These are phyloP conservation scores for Blastomyces parvus DNA, from an alignment of 2,329 filamentous ascomycete species.

Conservation along the genomic window DNA sequence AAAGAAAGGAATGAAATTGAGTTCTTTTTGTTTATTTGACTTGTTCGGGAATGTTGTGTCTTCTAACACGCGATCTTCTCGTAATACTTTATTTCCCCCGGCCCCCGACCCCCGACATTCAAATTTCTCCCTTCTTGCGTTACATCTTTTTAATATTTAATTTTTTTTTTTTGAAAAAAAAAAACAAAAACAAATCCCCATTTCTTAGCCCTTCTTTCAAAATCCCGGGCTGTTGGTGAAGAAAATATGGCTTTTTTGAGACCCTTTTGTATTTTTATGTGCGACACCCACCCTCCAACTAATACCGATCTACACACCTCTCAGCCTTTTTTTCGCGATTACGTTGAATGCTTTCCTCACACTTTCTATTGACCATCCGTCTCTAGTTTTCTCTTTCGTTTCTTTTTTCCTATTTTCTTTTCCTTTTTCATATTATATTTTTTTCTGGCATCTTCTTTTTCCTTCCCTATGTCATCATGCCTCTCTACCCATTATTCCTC, in stretches of 20 bases:
- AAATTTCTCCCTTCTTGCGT: background rate
- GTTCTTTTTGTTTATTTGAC: background rate
- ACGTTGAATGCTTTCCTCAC: background rate
- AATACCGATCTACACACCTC: background rate
- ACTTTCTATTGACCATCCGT: background rate
- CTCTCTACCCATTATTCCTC: background rate
- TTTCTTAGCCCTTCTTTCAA: background rate
- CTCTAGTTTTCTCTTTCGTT: background rate
- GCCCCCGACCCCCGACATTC: background rate
- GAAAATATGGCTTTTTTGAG: background rate
- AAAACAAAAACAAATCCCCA: background rate
- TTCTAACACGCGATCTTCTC: background rate
- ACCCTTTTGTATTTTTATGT: background rate
- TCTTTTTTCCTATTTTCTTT: background rate
- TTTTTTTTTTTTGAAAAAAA: no score
- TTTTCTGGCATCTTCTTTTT: background rate
- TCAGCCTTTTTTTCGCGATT: background rate
- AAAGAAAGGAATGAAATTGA: background rate
- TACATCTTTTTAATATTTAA: background rate
- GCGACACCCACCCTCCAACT: background rate
- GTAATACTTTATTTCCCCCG: background rate
- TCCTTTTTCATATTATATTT: background rate
- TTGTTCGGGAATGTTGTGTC: background rate
- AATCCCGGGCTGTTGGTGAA: background rate
- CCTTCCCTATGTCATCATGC: background rate